A percentile compares a stretch with the other conserved stretches of the same genome.
phyloP scores from a whole-genome alignment of 768 basidiomycete genomes.

The Lentinula sp. region DNA sequence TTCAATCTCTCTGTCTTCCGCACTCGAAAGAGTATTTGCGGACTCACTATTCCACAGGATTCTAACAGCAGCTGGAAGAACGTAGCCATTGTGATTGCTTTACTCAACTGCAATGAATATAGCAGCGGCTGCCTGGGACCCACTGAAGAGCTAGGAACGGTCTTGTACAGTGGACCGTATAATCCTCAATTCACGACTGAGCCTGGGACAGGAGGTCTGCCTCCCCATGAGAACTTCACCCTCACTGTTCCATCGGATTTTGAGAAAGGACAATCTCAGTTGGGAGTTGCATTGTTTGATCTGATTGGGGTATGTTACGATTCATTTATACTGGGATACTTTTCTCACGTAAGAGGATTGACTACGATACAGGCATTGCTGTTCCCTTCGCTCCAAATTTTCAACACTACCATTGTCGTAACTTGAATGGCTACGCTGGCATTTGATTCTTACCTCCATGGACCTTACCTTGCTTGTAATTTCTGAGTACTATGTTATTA shows the following conservation, averaged over 20 bases:
- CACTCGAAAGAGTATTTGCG: too few relatives aligned
- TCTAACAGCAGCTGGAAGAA: neutral
- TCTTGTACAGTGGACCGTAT: neutral
- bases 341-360: neutral
- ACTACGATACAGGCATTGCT: neutral
- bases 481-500: too few relatives aligned
- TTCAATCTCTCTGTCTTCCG: too few relatives aligned
- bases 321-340: neutral
- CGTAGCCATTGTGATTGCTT: neutral
- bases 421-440: neutral
- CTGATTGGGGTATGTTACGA: slow-evolving; percentile 1
- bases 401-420: neutral
- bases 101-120: neutral
- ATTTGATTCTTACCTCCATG: too few relatives aligned
- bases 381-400: neutral
- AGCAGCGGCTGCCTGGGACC: neutral
- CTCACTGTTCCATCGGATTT: neutral
- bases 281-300: slow-evolving; percentile 1
- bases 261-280: neutral
- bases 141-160: neutral
- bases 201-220: neutral
- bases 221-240: slow-evolving; percentile 1
- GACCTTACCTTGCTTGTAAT: too few relatives aligned
- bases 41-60: neutral
- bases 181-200: slow-evolving; percentile 1